Base-by-base conservation (phyloP, 441 rosid species). In the Jatropha podagrica region DNA sequence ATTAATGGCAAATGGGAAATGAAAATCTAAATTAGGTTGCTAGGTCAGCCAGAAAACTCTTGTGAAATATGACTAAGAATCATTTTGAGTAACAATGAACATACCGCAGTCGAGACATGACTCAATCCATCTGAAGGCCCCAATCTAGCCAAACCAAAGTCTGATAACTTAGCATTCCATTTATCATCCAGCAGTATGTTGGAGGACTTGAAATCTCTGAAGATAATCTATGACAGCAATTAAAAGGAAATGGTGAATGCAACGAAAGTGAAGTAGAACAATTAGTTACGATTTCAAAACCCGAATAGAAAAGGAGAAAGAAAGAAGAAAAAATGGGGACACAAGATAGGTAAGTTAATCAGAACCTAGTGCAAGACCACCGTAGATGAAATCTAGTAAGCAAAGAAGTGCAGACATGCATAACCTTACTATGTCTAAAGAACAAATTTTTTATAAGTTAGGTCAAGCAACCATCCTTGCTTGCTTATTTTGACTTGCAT, bases 181-280 rank as follows among this genome's bases (percentile, higher is more conserved):
- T 90, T 91, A 83, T 86, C 94, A 74, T 94, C 98, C 49, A 94
- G 94, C 60, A 94, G 86, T 69, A 94, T 94, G 79, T 92, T 92
- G 20, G 97, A 90, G 14, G 98, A 92, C 84, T 94, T 94, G 86
- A 94, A 91, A 80, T 94, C 98, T 79, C 96, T 67, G 81, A 90
- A 94, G 65, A 94, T 94, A 13, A 92, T 91, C 88, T 91, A 85
- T 83, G 81, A 74, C 86, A 2, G 83, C 80, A 4, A 83, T 77
- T 52, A 26, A 65, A 37, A 58, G 37, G 4, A 76, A 64, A 14
- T 73, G 20, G 46, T 62, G 37, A 40, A 73, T 7, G 23, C 7
- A 51, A 26, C 0, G 56, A 58, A 61, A n/a, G 40, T 46, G 5
- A 58, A 56, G 41, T 26, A 7, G 10, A n/a, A 11, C 17, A 62